Evolutionary conservation across 2,329 filamentous ascomycete species (phyloP).

Genomic region (Knufia petricola): DNA sequence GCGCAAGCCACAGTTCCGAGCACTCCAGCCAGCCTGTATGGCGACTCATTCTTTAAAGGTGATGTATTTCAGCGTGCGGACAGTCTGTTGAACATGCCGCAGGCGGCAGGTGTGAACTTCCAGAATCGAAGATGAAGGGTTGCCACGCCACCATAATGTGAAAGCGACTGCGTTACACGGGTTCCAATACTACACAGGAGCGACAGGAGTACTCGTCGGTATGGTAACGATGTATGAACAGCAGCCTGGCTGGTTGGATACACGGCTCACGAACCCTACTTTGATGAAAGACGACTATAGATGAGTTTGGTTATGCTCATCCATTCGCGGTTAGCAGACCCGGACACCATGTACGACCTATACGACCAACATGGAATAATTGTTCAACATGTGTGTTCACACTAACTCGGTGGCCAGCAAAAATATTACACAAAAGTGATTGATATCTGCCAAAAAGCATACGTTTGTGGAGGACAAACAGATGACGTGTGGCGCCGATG

Average conservation of each 20-base stretch:
- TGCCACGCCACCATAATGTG: background rate
- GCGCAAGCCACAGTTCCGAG: conserved; percentile 74
- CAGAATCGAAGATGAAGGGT: conserved; percentile 4
- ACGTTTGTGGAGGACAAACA: too few relatives aligned
- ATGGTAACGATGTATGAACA: too few relatives aligned
- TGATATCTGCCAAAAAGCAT: too few relatives aligned
- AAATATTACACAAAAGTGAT: too few relatives aligned
- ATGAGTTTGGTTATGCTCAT: too few relatives aligned
- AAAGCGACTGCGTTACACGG: background rate
- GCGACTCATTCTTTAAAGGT: conserved; percentile 40
- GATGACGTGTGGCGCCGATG: background rate
- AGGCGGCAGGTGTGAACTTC: conserved; percentile 10
- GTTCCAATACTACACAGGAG: background rate
- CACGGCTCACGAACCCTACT: background rate
- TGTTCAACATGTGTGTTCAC: too few relatives aligned
- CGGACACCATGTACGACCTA: too few relatives aligned
- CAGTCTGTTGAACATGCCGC: conserved; percentile 35
- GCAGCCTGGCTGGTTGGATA: background rate
- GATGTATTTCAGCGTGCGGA: conserved; percentile 42
- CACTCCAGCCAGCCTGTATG: conserved; percentile 39
- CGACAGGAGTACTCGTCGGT: too few relatives aligned
- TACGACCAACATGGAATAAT: background rate
- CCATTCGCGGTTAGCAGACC: too few relatives aligned
- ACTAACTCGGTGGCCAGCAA: too few relatives aligned
- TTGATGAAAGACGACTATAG: background rate